Evolutionary conservation across 345 rosid genomes (phyloP).

Genomic region (Eucalyptus sp.): DNA sequence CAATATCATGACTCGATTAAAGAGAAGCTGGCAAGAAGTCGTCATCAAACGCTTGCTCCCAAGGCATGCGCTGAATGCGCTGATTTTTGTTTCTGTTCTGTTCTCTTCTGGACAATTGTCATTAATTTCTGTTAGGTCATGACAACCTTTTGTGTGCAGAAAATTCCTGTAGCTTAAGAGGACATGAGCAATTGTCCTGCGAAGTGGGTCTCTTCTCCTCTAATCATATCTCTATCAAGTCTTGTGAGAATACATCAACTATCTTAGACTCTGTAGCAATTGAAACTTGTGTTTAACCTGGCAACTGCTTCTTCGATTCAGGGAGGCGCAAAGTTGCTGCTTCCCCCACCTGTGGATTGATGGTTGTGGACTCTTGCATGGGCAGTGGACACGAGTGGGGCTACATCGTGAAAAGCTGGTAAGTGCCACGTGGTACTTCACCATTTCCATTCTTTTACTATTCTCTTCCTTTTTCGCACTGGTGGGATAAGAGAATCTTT

Average conservation of each 20-base stretch:
- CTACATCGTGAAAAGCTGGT: not conserved
- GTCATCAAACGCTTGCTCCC: not conserved
- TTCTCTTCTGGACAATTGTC: not conserved
- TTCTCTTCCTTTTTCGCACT: not conserved
- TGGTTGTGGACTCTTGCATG: not conserved
- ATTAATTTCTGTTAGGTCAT: not conserved
- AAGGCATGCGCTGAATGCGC: not conserved
- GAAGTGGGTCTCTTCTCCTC: not conserved
- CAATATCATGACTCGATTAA: not conserved
- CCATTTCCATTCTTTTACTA: not conserved
- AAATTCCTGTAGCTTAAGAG: not conserved
- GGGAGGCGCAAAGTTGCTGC: not conserved
- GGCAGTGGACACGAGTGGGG: not conserved
- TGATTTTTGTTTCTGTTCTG: not conserved
- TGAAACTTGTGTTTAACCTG: not conserved
- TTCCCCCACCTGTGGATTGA: not conserved
- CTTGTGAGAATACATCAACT: not conserved
- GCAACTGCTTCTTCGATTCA: not conserved
- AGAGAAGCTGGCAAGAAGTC: not conserved
- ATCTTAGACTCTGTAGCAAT: not conserved
- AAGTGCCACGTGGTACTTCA: not conserved
- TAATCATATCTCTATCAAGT: not conserved
- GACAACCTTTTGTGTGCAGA: not conserved
- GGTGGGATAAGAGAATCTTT: not conserved
- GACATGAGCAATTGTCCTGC: not conserved